Evolutionary conservation across 768 basidiomycete species (phyloP), one percentile per base, ranked within the genome.

Genomic region (Boletus speciosus): DNA sequence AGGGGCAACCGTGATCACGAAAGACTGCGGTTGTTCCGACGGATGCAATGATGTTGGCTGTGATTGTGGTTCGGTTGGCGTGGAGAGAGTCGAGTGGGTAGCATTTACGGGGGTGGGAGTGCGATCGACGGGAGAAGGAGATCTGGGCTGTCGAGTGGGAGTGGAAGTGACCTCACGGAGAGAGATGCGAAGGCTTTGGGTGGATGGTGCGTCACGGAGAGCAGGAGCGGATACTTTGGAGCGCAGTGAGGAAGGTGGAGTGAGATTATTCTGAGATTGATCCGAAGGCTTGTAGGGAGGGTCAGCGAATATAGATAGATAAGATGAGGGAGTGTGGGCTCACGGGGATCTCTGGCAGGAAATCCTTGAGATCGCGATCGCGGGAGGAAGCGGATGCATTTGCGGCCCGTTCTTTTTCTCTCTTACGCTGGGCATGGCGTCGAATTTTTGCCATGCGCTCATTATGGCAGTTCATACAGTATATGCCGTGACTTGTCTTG

Each of bases 391-490:
- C 58, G 34, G 69, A 56, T 16, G 60, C 44, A 6, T 53, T 54
- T 21, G 70, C 69, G 9, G 72, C 75, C 44, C 74, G 77, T 53
- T 86, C 84, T 62, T 78, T 76, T 49, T 90, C 84, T 23, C 86
- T 83, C 65, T 91, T 86, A 70, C 89, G 90, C 73, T 98, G 94
- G 3, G 90, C 88, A 69, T 98, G 92, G 55, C 88, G 85, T 60
- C 93, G 76, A 58, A 93, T 94, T 62, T 90, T 85, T 35, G 92
- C 93, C 74, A 98, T 97, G 57, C 97, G 90, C 55, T 98, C 93
- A 71, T 93, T 98, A 67, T 99, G 97, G 65, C 97, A 99, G 46
- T 85, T 82, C 97, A 96, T 98, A 69, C 97, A 99, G 68, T 98
- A 98, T 52, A 98, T 98, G 50, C 97, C 97, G 65, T 97, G 92